Evolutionary conservation across 345 rosid genomes (phyloP), one percentile per base, ranked within the genome.

Genomic region (Geranium rotundifolium): DNA sequence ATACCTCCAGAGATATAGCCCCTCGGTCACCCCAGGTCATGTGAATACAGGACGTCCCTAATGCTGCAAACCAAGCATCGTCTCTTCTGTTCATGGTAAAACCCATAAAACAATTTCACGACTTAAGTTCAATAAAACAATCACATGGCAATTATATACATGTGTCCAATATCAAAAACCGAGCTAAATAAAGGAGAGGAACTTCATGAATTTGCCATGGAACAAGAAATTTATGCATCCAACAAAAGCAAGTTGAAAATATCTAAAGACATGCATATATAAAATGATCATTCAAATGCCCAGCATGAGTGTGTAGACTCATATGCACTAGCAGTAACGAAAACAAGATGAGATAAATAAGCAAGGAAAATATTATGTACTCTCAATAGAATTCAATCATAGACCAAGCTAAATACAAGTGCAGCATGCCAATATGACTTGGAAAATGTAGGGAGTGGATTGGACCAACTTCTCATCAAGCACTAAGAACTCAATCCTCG

Each of bases 11-110:
- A 66, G 97, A 92, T 70, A 90, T 83, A 54, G 97, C 95, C 67
- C 96, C 96, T 39, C 90, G 80, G 60, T 86, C 97, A 64, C 78
- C 77, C 99, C 99, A 92, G 29, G 98, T 89, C 76, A 89, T 79
- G 73, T 92, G 96, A 76, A 92, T 87, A 73, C 98, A 92, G 50
- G 85, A 82, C 57, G 84, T 85, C 61, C 96, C 95, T 37, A 92
- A 70, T 58, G 96, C 84, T 46, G 91, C 85, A 76, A 92, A 92
- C 99, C 99, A 92, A 71, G 84, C 80, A 82, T 92, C 88, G 56
- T 85, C 91, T 82, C 99, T 90, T 90, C 99, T 92, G 67, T 63
- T 69, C 55, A 68, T 23, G 23, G 55, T 60, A 58, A 10, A 63
- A 58, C 65, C 57, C 64, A 54, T 19, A 14, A 29, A 67, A 68